Percentiles rank a stretch among this genome's conserved stretches.
Evolutionary conservation across 1,284 basidiomycete genomes (phyloP).

Genomic region (Apiotrichum veenhuisii): DNA sequence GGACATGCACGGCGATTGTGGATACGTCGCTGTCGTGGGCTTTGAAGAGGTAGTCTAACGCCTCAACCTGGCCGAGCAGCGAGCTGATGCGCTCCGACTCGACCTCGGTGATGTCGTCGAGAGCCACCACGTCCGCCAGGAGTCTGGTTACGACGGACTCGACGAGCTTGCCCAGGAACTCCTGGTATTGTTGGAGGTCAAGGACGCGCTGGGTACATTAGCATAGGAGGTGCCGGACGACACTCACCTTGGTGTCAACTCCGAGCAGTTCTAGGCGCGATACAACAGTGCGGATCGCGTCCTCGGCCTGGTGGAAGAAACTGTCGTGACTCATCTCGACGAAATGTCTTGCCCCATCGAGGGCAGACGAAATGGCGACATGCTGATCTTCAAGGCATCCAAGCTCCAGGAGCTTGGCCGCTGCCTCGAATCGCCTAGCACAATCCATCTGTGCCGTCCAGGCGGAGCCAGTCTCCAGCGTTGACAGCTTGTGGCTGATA

Average conservation of each 20-base stretch:
- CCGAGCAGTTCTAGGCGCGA: neutral
- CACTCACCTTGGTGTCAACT: slow-evolving; percentile 55
- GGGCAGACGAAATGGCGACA: slow-evolving; percentile 50
- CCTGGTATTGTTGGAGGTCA: neutral
- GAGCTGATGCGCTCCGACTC: slow-evolving; percentile 81
- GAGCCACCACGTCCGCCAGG: slow-evolving; percentile 67
- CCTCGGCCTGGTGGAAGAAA: slow-evolving; percentile 26
- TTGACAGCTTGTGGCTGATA: slow-evolving; percentile 52
- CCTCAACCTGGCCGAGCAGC: slow-evolving; percentile 71
- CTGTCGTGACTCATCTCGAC: slow-evolving; percentile 67
- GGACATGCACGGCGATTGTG: slow-evolving; percentile 59
- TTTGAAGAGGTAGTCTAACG: slow-evolving; percentile 72
- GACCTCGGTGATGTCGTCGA: slow-evolving; percentile 84
- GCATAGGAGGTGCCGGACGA: neutral
- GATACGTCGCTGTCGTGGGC: slow-evolving; percentile 16
- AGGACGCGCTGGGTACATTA: slow-evolving; percentile 30
- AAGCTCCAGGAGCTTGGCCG: slow-evolving; percentile 65
- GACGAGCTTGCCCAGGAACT: slow-evolving; percentile 65
- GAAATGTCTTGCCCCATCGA: slow-evolving; percentile 69
- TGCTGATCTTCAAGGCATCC: slow-evolving; percentile 63
- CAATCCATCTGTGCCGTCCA: slow-evolving; percentile 55
- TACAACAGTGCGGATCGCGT: neutral
- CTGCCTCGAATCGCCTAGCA: slow-evolving; percentile 53
- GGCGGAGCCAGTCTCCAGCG: slow-evolving; percentile 48
- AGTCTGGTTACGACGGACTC: slow-evolving; percentile 68